phyloP scores from a whole-genome alignment of 441 rosid species.

The Melastoma candidum region DNA sequence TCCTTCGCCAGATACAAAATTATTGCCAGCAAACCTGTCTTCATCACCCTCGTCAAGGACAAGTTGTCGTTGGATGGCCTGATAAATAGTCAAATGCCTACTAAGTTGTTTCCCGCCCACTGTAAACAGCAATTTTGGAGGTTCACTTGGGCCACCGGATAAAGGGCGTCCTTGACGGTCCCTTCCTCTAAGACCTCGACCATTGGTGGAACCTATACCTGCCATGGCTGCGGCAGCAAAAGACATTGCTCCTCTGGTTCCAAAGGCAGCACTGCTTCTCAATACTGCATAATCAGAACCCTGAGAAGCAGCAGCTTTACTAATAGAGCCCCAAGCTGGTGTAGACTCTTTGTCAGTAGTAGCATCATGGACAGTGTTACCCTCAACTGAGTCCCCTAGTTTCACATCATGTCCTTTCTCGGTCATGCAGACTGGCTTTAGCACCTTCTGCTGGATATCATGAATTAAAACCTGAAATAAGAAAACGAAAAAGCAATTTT shows the following conservation, averaged over 20 bases:
- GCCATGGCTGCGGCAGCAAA: conserved; percentile 99
- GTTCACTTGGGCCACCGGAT: conserved; percentile 61
- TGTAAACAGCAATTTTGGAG: conserved; percentile 73
- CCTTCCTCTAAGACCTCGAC: conserved; percentile 90
- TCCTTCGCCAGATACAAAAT: conserved; percentile 84
- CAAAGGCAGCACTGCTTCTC: conserved; percentile 59
- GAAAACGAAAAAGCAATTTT: too few species aligned
- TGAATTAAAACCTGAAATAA: too few species aligned
- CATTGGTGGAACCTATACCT: conserved; percentile 87
- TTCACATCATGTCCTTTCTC: conserved; percentile 97
- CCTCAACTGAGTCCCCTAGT: conserved; percentile 79
- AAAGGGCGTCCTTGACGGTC: conserved; percentile 86
- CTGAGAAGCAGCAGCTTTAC: conserved; percentile 56
- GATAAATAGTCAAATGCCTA: conserved; percentile 94
- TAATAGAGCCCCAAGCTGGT: conserved; percentile 78
- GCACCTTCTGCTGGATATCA: conserved; percentile 31
- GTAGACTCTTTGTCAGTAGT: conserved; percentile 50
- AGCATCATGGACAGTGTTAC: conserved; percentile 33
- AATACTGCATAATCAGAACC: conserved; percentile 71
- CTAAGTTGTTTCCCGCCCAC: conserved; percentile 92
- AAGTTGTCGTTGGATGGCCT: conserved; percentile 94
- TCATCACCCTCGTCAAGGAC: conserved; percentile 89
- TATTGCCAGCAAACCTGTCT: conserved; percentile 77
- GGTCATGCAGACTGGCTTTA: conserved; percentile 82
- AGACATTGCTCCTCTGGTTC: conserved; percentile 92